Base-by-base conservation (phyloP, 1,284 basidiomycete species). In the Singerocomus inundabilis region DNA sequence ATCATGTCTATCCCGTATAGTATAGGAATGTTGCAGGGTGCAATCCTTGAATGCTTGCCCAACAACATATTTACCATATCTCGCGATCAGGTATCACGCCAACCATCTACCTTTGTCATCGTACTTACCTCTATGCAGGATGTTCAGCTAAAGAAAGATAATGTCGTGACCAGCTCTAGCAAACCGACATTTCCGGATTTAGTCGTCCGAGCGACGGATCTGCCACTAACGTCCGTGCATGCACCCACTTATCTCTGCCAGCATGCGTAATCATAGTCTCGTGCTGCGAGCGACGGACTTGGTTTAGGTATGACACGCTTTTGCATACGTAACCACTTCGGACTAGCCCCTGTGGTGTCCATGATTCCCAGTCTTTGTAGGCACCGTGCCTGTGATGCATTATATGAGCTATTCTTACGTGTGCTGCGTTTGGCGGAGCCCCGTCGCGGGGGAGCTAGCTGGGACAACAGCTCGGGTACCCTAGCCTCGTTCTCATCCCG, bases 11-110 rank as follows among this genome's bases (percentile, higher is more conserved):
- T 88, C 3, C 85, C 86, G 0, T 87, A 78, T 62, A 66, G 68
- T 31, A 52, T 87, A 24, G 85, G 85, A 8, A 75, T 70, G 56
- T 49, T 84, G 26, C 84, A 88, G 68, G 85, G 78, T 2, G 71
- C 73, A 24, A 61, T 88, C 36, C 60, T 87, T 36, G 85, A 88
- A 62, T 72, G 70, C 46, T 68, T 88, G 6, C 87, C 85, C 1
- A 61, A 78, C 54, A 58, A 78, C 54, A 58, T 85, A 10, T 81
- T 88, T 53, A 87, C 86, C 0, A 57, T 88, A 15, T 86, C 86
- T 7, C 72, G 78, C 36, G 77, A 78, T 53, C 85, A 88, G 72
- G 85, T 84, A 53, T 36, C 60, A 54, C 16, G 9, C 28, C 21
- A 10, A 15, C 24, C 16, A 40, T 46, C 25, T 34, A 15, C 21